Evolutionary conservation across 805 yeast genomes (phyloP).

Genomic region (Candida silvicultrix): DNA sequence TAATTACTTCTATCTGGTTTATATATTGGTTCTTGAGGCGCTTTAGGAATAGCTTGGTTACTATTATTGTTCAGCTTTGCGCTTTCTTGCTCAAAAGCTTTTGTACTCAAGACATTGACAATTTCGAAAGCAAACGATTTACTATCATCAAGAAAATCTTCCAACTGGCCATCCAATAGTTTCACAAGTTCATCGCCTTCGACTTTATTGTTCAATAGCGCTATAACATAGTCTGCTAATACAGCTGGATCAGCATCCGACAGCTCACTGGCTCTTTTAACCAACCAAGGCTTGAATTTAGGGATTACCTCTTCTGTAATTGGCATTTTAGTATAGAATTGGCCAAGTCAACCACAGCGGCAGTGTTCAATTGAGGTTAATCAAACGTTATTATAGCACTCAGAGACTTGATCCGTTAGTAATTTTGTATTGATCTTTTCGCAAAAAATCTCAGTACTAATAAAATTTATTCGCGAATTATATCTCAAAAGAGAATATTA

Average conservation of each 20-base stretch:
- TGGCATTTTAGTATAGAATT: conserved; percentile 6
- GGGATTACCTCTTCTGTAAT: conserved; percentile 8
- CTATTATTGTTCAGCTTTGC: too few species aligned
- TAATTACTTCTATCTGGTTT: conserved; percentile 10
- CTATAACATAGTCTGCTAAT: conserved; percentile 37
- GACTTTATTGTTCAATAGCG: conserved; percentile 32
- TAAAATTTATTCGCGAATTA: too few species aligned
- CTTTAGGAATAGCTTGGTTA: too few species aligned
- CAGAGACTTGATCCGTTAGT: too few species aligned
- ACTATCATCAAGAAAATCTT: conserved; percentile 31
- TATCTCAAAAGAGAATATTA: too few species aligned
- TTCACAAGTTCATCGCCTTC: conserved; percentile 26
- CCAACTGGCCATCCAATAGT: conserved; percentile 28
- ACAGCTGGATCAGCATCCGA: conserved; percentile 37
- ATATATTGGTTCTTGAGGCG: conserved; percentile 2
- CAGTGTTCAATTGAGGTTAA: too few species aligned
- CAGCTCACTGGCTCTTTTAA: conserved; percentile 12
- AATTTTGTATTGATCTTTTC: too few species aligned
- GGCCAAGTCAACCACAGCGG: too few species aligned
- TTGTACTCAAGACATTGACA: conserved; percentile 17
- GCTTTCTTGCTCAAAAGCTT: conserved; percentile 4
- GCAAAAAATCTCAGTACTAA: too few species aligned
- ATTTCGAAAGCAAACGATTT: conserved; percentile 20
- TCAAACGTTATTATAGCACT: too few species aligned
- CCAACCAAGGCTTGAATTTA: conserved; percentile 24